These are phyloP conservation scores for Coemansia sp. DNA, from an alignment of 192 early-diverging fungal genomes.

Conservation along the genomic window DNA sequence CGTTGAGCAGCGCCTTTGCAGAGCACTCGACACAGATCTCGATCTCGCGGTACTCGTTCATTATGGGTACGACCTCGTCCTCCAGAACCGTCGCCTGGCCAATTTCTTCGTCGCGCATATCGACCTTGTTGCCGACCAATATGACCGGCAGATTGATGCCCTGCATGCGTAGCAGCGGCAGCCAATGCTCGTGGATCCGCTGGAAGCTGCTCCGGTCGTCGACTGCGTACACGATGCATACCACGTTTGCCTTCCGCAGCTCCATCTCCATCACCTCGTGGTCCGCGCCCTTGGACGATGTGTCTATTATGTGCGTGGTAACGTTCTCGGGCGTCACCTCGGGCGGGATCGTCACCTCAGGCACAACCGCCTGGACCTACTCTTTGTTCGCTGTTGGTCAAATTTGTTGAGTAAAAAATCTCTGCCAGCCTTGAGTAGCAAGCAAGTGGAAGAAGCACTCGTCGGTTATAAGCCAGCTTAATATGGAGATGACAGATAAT, in stretches of 20 bases:
- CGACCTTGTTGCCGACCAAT: constrained; percentile 59
- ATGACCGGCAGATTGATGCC: constrained; percentile 95
- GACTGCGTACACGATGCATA: constrained; percentile 96
- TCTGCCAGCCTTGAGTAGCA: too few species aligned
- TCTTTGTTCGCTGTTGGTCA: too few species aligned
- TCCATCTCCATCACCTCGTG: constrained; percentile 87
- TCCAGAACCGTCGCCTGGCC: constrained; percentile 70
- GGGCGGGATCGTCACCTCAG: constrained; percentile 99
- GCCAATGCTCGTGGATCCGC: constrained; percentile 85
- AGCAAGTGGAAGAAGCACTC: too few species aligned
- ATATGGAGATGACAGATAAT: too few species aligned
- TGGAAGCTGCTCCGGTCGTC: constrained; percentile 82
- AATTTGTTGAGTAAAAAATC: too few species aligned
- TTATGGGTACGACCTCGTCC: constrained; percentile 94
- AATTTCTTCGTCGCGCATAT: constrained; percentile 67
- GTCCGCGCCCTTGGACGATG: constrained; percentile 83
- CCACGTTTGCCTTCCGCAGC: constrained; percentile 96
- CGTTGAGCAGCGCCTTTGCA: constrained; percentile 90
- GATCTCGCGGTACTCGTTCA: constrained; percentile 99
- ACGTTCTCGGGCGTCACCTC: constrained; percentile 96
- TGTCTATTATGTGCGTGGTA: constrained; percentile 97
- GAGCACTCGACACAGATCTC: constrained; percentile 99
- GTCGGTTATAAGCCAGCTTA: too few species aligned
- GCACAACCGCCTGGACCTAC: constrained; percentile 86
- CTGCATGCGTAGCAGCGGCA: constrained; percentile 87